Percentiles rank a stretch among this genome's conserved stretches.
Evolutionary conservation across 1,284 basidiomycete genomes (phyloP).

Genomic region (Cryptococcus maquisensis): DNA sequence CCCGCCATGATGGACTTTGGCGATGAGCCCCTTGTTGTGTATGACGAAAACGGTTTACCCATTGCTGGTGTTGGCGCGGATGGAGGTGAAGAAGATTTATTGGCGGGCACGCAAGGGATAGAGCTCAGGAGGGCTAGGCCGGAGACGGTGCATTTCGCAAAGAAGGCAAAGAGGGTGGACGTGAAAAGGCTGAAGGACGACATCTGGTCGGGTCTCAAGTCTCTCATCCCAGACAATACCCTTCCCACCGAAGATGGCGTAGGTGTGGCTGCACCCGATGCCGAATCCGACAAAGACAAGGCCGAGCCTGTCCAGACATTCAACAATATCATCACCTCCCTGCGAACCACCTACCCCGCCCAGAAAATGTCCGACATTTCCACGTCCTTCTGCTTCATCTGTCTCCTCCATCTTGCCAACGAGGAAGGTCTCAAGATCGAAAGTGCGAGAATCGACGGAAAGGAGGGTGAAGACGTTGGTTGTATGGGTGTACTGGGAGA

Average conservation of each 20-base stretch:
- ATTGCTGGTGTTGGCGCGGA: constrained; percentile 34
- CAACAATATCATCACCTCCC: constrained; percentile 72
- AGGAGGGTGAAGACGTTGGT: constrained; percentile 47
- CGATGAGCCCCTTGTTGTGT: neutral
- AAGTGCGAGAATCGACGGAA: constrained; percentile 48
- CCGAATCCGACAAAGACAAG: constrained; percentile 43
- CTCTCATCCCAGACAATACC: constrained; percentile 53
- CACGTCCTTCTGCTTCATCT: constrained; percentile 99
- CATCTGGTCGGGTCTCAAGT: constrained; percentile 88
- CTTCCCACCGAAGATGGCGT: neutral
- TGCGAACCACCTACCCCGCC: constrained; percentile 76
- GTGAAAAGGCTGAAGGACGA: constrained; percentile 96
- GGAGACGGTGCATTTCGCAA: constrained; percentile 90
- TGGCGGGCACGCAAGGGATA: constrained; percentile 74
- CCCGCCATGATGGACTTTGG: constrained; percentile 36
- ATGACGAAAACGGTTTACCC: too few species aligned
- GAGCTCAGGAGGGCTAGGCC: constrained; percentile 70
- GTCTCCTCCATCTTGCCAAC: constrained; percentile 88
- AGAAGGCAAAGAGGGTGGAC: constrained; percentile 93
- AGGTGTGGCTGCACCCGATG: neutral
- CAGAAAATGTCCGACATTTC: constrained; percentile 98
- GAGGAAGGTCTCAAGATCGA: constrained; percentile 86
- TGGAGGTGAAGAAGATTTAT: constrained; percentile 74
- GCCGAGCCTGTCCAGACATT: constrained; percentile 65
- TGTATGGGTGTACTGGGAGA: constrained; percentile 29